Base-by-base conservation (phyloP, 805 yeast species). In the Yarrowia hollandica region DNA sequence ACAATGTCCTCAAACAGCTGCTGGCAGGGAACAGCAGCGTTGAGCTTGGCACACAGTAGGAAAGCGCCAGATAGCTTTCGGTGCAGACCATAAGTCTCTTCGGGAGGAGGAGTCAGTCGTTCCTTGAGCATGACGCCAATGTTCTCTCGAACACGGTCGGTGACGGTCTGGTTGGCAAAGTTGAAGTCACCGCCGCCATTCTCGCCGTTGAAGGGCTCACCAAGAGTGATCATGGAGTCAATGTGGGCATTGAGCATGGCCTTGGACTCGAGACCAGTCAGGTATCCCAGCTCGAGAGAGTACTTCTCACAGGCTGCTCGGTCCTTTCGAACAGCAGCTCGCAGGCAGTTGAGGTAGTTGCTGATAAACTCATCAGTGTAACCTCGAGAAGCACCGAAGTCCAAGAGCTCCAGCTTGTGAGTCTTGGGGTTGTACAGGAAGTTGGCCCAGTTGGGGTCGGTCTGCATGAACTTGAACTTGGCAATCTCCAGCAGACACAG, bases 391-490 rank as follows among this genome's bases (percentile, higher is more conserved):
- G 99, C 98, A 48, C 99, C 99, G 73, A 94, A 94, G 74, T 94
- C 99, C 57, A 94, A 75, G 60, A 94, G 76, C 71, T 92, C 97
- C 60, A 94, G 82, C 70, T 86, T 83, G 22, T 80, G 73, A 1
- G 90, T 83, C n/a, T 75, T 65, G 30, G 77, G 77, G 68, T 94
- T 90, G 75, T 88, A 90, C 61, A 94, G 74, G 74, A 94, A 94
- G 71, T 94, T 94, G 42, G 99, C 97, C 99, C 99, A 94, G 72
- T 94, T 94, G 55, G 99, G 99, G 74, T 94, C 99, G 1, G 98
- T 92, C 74, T 94, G 99, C 99, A 94, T 94, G 74, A 86, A 92
- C 67, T 80, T 81, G 75, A 86, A 91, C 65, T 81, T 75, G 12
- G 90, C 88, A 70, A 94, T 88, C 73, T 94, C 99, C 65, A 80